Evolutionary conservation across 768 basidiomycete genomes (phyloP), one percentile per base, ranked within the genome.

Genomic region (Pulveroboletus ravenelii): DNA sequence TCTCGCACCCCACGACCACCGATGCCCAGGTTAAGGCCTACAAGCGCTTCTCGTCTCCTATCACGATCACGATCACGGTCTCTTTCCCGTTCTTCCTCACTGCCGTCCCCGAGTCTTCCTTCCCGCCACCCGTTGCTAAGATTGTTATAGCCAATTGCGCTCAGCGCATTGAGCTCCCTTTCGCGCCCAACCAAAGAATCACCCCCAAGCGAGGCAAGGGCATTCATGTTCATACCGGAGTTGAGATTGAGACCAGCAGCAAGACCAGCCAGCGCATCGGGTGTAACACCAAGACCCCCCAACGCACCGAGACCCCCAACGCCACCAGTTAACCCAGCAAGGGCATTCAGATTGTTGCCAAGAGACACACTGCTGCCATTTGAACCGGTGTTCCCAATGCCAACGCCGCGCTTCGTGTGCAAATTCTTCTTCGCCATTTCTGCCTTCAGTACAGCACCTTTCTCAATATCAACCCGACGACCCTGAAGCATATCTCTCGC

Each of bases 371-470:
- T 52, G 40, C 69, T 69, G 50, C 64, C 55, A 32, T 59, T 61
- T 12, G 65, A 55, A 20, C 50, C 53, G 9, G 57, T 59, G 32
- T 73, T 72, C 17, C 82, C 74, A 6, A 82, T 81, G n/a, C 89
- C 89, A 20, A 92, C 84, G 3, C 89, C 89, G 35, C 91, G 77
- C 73, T 95, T 96, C 17, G 93, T 95, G 63, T 99, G 95, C 35
- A 99, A 70, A 63, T 99, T 98, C 80, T 99, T 99, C 82, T 98
- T 98, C 17, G 96, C 96, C 94, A 99, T 97, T 72, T 98, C 96
- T 18, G 95, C 96, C 69, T 97, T 98, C 35, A 99, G 69, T 3
- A 93, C 86, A 1, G 90, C 84, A 13, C 93, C 93, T 61, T 92
- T 93, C 69, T 97, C 89, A 30, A 89, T 82, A 61, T 98, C 96